Conservation (phyloP, 192 early-diverging fungal genomes). For the Entomortierella parvispora region DNA sequence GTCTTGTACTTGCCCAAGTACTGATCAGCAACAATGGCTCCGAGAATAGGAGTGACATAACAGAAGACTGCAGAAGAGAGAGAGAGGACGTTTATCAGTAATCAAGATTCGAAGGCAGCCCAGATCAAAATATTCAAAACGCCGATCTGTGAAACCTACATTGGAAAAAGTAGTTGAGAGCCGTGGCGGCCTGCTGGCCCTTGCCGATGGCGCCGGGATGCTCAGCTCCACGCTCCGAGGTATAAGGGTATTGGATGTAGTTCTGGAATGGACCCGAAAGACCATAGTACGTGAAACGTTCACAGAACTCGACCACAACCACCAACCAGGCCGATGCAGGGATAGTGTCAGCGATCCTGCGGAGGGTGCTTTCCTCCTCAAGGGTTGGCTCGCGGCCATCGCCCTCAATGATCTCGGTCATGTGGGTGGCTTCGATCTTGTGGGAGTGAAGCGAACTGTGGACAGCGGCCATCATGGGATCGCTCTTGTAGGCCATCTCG, state of each 20-base stretch:
- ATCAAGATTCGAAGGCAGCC: background rate
- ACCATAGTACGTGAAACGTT: constrained; percentile 74
- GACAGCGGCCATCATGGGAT: constrained; percentile 17
- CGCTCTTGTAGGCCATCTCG: constrained; percentile 36
- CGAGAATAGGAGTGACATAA: constrained; percentile 66
- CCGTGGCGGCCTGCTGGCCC: constrained; percentile 64
- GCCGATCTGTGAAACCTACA: constrained; percentile 31
- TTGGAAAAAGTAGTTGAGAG: constrained; percentile 66
- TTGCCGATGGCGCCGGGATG: constrained; percentile 62
- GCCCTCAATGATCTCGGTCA: constrained; percentile 1
- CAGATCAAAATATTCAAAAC: background rate
- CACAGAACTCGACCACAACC: constrained; percentile 68
- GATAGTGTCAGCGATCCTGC: constrained; percentile 66
- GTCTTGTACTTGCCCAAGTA: constrained; percentile 81
- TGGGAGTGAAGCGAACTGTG: background rate
- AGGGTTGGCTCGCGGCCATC: constrained; percentile 55
- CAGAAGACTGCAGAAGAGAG: constrained; percentile 55
- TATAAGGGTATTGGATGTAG: constrained; percentile 61
- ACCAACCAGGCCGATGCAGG: constrained; percentile 65
- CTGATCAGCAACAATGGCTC: constrained; percentile 75
- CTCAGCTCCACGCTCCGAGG: constrained; percentile 40
- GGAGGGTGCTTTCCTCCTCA: constrained; percentile 64
- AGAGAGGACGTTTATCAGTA: background rate
- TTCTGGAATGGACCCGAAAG: constrained; percentile 66
- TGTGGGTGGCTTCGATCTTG: background rate